A percentile compares a stretch with the other conserved stretches of the same genome.
Evolutionary conservation across 2,329 filamentous ascomycete genomes (phyloP).

Genomic region (Pestalotiopsis sp.): DNA sequence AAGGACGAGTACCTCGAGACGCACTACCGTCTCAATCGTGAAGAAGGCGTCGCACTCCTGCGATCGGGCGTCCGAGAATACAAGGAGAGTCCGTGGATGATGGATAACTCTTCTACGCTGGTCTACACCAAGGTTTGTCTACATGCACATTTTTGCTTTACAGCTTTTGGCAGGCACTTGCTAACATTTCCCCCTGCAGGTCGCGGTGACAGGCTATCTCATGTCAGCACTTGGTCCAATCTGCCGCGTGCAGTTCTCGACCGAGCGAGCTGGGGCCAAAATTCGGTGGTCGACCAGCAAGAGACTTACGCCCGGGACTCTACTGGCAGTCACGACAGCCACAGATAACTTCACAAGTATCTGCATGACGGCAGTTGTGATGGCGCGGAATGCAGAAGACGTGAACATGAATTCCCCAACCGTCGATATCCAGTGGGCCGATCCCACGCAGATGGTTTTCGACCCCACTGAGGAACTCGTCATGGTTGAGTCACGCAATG

Average conservation of each 20-base stretch:
- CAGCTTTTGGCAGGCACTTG: neutral
- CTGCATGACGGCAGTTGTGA: constrained; percentile 73
- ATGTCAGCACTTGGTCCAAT: constrained; percentile 66
- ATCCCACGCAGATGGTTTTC: constrained; percentile 60
- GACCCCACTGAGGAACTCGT: constrained; percentile 71
- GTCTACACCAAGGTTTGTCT: constrained; percentile 70
- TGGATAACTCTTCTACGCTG: constrained; percentile 59
- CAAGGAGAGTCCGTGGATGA: constrained; percentile 51
- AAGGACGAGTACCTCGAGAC: constrained; percentile 69
- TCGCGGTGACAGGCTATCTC: constrained; percentile 67
- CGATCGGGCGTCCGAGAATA: constrained; percentile 66
- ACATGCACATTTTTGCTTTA: neutral
- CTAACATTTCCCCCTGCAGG: constrained; percentile 43
- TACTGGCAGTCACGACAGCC: constrained; percentile 55
- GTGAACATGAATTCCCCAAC: constrained; percentile 69
- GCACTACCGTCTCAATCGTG: constrained; percentile 76
- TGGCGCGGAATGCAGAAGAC: constrained; percentile 63
- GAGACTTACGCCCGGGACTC: constrained; percentile 52
- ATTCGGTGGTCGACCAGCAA: constrained; percentile 66
- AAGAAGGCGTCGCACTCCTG: constrained; percentile 72
- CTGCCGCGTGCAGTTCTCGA: constrained; percentile 71
- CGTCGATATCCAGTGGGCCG: constrained; percentile 75
- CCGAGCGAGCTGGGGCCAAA: constrained; percentile 62
- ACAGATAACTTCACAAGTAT: constrained; percentile 64
- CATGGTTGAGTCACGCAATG: constrained; percentile 76